Conservation (phyloP, 2,329 filamentous ascomycete genomes). For the Colletotrichum spinosum region DNA sequence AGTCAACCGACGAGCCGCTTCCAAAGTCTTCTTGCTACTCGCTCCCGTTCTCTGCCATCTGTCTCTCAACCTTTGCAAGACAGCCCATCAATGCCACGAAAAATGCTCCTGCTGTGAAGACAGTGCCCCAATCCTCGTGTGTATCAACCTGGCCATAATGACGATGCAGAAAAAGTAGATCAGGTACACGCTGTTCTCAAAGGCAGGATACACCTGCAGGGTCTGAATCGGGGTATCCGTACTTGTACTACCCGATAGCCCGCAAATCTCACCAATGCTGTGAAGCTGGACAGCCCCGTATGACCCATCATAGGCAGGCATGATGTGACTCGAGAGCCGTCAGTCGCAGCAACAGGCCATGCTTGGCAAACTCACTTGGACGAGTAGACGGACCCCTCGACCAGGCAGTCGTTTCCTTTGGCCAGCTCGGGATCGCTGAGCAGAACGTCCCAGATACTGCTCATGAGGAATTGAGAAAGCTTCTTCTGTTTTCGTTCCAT, state of each 20-base stretch:
- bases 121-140: not conserved
- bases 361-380: not conserved
- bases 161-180: not conserved
- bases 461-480: not conserved
- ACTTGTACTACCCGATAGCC: not conserved
- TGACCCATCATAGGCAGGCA: too few species aligned
- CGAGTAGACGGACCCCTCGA: not conserved
- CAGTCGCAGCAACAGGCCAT: too few species aligned
- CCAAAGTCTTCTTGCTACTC: too few species aligned
- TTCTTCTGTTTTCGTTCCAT: not conserved
- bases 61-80: too few species aligned
- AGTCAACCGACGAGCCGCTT: too few species aligned
- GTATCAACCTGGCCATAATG: not conserved
- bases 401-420: not conserved
- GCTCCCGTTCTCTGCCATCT: too few species aligned
- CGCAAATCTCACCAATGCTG: not conserved
- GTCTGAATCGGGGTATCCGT: too few species aligned
- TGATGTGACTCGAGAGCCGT: too few species aligned
- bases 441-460: not conserved
- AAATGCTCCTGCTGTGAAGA: not conserved
- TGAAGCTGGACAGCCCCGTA: not conserved
- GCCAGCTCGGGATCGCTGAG: not conserved
- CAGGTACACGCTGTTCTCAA: too few species aligned
- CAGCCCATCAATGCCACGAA: not conserved
- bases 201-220: too few species aligned